A percentile compares a stretch with the other conserved stretches of the same genome.
Evolutionary conservation across 305 asterid species (phyloP).

Genomic region (Fraxinus floribunda): DNA sequence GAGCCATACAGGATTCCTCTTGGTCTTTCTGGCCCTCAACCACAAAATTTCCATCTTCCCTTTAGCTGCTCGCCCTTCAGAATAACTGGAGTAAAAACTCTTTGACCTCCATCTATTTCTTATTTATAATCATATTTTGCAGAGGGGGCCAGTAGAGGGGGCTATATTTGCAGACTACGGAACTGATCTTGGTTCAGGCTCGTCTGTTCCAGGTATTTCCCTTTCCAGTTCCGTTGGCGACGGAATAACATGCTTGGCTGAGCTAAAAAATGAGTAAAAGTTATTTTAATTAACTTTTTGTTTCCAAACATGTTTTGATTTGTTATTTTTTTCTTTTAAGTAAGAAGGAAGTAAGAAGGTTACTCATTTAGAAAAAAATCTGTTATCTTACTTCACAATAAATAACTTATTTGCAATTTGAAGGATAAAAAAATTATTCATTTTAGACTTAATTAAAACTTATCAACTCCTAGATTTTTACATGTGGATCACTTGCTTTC

Average conservation of each 20-base stretch:
- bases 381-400: neutral
- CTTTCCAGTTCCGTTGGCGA: neutral
- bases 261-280: neutral
- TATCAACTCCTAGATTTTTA: neutral
- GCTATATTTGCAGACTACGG: constrained; percentile 92
- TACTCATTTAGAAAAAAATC: neutral
- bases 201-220: constrained; percentile 67
- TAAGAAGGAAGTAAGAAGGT: too few relatives aligned
- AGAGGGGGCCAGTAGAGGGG: constrained; percentile 87
- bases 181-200: constrained; percentile 91
- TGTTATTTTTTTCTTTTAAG: neutral
- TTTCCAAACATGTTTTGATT: neutral
- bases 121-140: constrained; percentile 35
- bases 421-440: neutral
- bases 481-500: neutral
- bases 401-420: neutral
- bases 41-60: neutral
- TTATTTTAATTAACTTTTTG: neutral
- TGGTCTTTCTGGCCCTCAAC: constrained; percentile 6
- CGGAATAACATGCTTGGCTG: neutral
- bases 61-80: neutral
- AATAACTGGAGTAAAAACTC: neutral
- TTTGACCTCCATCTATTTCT: too few relatives aligned
- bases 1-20: neutral
- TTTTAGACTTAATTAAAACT: neutral